phyloP scores from a whole-genome alignment of 2,329 filamentous ascomycete species.

The Geoglossum cookeanum region DNA sequence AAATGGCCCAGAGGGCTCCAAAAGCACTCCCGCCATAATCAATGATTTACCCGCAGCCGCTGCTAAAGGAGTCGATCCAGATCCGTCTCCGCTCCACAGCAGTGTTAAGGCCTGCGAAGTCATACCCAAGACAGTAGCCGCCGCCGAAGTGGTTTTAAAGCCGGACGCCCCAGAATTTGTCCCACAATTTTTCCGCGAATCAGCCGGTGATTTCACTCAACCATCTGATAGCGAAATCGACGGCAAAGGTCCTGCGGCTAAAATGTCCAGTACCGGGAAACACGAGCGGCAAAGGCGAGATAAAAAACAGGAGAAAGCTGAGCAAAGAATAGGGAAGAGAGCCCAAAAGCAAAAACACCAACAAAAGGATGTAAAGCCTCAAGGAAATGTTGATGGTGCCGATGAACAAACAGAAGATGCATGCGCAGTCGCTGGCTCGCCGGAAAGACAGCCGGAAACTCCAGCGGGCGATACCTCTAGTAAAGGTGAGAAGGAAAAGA shows the following conservation, averaged over 20 bases:
- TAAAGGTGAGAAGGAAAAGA: background rate
- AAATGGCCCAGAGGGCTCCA: constrained; percentile 10
- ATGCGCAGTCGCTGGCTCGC: background rate
- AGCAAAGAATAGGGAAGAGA: background rate
- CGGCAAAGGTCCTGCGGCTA: background rate
- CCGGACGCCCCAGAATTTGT: constrained; percentile 24
- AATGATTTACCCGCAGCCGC: constrained; percentile 12
- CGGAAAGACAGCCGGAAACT: background rate
- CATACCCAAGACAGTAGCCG: constrained; percentile 7
- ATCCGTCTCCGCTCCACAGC: background rate
- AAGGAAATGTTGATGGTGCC: background rate
- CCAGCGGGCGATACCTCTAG: background rate
- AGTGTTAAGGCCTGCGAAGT: background rate
- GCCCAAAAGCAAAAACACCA: background rate
- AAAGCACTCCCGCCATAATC: constrained; percentile 15
- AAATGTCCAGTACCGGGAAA: background rate
- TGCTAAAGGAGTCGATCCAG: background rate
- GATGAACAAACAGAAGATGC: background rate
- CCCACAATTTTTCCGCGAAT: constrained; percentile 9
- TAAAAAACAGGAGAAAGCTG: background rate
- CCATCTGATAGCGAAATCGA: background rate
- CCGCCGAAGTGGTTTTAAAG: constrained; percentile 12
- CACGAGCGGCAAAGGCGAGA: background rate
- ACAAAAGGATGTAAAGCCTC: background rate
- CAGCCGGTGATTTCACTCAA: background rate